These are phyloP conservation scores for Geotrichum carabidarum DNA, from an alignment of 1,139 yeast genomes.

Conservation along the genomic window DNA sequence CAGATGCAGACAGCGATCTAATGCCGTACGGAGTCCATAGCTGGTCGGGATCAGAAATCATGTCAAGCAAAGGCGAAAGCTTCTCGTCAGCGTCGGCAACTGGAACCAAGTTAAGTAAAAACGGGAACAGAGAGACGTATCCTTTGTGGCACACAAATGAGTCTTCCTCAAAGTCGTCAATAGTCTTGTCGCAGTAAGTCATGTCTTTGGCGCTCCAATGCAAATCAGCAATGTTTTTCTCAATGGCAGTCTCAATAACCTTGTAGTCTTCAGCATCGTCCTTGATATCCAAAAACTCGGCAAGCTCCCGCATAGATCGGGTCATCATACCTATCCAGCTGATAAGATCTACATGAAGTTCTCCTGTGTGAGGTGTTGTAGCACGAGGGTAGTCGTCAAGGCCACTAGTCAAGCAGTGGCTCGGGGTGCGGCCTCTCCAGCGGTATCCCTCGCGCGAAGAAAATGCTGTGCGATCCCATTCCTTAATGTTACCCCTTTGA, in stretches of 20 bases:
- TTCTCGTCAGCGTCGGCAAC: slow-evolving; percentile 40
- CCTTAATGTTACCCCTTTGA: slow-evolving; percentile 71
- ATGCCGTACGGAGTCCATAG: slow-evolving; percentile 79
- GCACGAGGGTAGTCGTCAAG: slow-evolving; percentile 94
- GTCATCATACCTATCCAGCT: slow-evolving; percentile 96
- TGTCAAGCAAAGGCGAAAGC: slow-evolving; percentile 47
- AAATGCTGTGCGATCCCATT: slow-evolving; percentile 58
- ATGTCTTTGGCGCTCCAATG: slow-evolving; percentile 73
- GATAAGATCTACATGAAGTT: slow-evolving; percentile 80
- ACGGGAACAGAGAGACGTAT: slow-evolving; percentile 81
- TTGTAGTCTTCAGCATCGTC: slow-evolving; percentile 55
- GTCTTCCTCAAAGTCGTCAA: slow-evolving; percentile 63
- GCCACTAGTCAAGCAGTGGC: slow-evolving; percentile 90
- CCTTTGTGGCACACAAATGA: slow-evolving; percentile 81
- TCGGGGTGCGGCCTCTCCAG: slow-evolving; percentile 88
- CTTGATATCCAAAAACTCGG: slow-evolving; percentile 53
- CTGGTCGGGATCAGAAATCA: slow-evolving; percentile 63
- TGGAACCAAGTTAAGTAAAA: slow-evolving; percentile 59
- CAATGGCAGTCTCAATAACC: slow-evolving; percentile 52
- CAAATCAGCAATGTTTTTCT: slow-evolving; percentile 57
- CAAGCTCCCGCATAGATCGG: slow-evolving; percentile 68
- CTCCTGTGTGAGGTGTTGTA: slow-evolving; percentile 75
- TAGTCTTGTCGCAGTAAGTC: slow-evolving; percentile 79
- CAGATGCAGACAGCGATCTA: slow-evolving; percentile 70
- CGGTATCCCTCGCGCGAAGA: slow-evolving; percentile 64